Percentiles rank a stretch among this genome's conserved stretches.
Evolutionary conservation across 169 alveolate species (phyloP).

Genomic region (Cryptosporidium meleagridis): DNA sequence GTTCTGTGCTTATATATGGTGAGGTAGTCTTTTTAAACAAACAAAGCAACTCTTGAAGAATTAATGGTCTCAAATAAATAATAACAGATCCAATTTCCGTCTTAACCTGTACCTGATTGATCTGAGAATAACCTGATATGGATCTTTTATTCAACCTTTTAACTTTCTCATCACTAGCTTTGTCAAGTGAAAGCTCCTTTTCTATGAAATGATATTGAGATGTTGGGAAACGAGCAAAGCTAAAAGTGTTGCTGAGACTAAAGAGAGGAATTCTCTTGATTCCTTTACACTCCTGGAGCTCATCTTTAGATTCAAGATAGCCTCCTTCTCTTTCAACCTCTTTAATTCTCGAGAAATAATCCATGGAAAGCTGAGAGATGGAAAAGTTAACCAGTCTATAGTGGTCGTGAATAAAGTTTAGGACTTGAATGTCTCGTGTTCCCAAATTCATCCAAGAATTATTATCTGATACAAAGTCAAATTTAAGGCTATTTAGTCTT

Average conservation of each 20-base stretch:
- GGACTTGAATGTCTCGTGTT: not conserved
- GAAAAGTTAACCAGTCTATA: not conserved
- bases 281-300: not conserved
- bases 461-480: slow-evolving; percentile 39
- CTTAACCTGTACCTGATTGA: not conserved
- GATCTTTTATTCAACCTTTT: not conserved
- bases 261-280: slow-evolving; percentile 16
- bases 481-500: slow-evolving; percentile 22
- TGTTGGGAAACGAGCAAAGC: slow-evolving; percentile 16
- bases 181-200: not conserved
- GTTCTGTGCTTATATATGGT: not conserved
- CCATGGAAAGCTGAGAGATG: slow-evolving; percentile 19
- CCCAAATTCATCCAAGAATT: slow-evolving; percentile 14
- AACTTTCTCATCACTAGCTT: not conserved
- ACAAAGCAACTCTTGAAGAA: slow-evolving; percentile 26
- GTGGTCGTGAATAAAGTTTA: slow-evolving; percentile 51
- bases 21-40: slow-evolving; percentile 1
- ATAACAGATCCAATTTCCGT: not conserved
- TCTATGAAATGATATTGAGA: slow-evolving; percentile 25
- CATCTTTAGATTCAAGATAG: not conserved
- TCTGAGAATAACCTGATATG: not conserved
- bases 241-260: not conserved
- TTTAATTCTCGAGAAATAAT: not conserved
- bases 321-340: not conserved
- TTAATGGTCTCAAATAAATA: slow-evolving; percentile 20